Evolutionary conservation across 345 rosid genomes (phyloP).

Genomic region (Barbarea vulgaris): DNA sequence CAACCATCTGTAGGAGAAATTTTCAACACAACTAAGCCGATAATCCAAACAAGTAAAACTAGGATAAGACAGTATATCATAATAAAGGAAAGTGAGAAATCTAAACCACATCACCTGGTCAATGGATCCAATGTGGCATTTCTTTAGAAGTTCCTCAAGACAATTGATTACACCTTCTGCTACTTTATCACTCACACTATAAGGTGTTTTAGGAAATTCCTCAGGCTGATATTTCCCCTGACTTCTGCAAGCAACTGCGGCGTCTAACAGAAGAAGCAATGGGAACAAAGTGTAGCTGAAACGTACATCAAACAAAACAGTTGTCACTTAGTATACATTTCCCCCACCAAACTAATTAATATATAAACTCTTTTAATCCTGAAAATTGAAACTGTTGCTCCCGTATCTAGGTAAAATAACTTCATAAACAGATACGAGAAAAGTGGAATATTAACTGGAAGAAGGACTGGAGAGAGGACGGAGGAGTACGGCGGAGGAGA

Average conservation of each 20-base stretch:
- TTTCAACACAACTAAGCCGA: constrained; percentile 2
- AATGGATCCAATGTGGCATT: constrained; percentile 58
- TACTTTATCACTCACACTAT: constrained; percentile 69
- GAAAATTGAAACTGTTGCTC: background rate
- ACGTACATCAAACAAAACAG: constrained; percentile 17
- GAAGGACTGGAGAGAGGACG: constrained; percentile 68
- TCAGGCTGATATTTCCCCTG: constrained; percentile 33
- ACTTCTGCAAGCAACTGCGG: constrained; percentile 65
- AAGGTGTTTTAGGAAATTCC: constrained; percentile 25
- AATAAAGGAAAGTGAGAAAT: background rate
- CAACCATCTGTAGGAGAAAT: constrained; percentile 62
- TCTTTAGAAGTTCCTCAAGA: constrained; percentile 78
- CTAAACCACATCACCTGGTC: constrained; percentile 63
- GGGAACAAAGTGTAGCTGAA: constrained; percentile 85
- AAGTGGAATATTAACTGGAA: constrained; percentile 55
- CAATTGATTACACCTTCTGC: constrained; percentile 79
- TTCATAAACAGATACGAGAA: background rate
- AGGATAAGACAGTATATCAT: background rate
- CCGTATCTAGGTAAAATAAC: background rate
- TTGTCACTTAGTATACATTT: background rate
- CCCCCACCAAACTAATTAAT: background rate
- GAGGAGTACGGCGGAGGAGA: constrained; percentile 54
- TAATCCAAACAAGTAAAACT: background rate
- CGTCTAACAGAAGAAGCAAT: constrained; percentile 76
- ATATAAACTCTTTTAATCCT: background rate